These are phyloP conservation scores for Picea mariana DNA, from an alignment of 83 land plant species.

Conservation along the genomic window DNA sequence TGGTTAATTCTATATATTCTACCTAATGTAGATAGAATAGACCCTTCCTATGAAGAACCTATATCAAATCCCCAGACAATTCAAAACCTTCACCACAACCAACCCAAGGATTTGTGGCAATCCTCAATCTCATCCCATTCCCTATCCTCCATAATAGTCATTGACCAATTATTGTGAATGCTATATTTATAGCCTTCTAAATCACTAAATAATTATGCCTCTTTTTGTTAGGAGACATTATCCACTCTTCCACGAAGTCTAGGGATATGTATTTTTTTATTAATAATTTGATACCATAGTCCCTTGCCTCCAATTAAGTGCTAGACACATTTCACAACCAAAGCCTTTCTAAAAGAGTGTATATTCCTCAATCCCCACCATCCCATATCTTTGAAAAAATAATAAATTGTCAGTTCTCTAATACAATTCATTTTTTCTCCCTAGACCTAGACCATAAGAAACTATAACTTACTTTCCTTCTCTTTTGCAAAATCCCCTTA, in stretches of 20 bases:
- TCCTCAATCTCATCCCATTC: not conserved
- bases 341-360: not conserved
- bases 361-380: not conserved
- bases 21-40: not conserved
- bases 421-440: not conserved
- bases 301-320: not conserved
- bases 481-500: not conserved
- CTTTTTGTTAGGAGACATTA: not conserved
- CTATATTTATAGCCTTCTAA: not conserved
- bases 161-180: not conserved
- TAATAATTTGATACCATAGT: not conserved
- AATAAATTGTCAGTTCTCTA: not conserved
- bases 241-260: not conserved
- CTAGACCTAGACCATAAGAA: not conserved
- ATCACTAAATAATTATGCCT: not conserved
- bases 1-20: no score
- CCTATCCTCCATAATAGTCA: not conserved
- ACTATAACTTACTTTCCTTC: rapidly evolving
- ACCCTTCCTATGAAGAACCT: not conserved
- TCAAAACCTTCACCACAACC: no score
- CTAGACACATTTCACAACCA: not conserved
- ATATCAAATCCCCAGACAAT: not conserved
- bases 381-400: not conserved
- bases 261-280: not conserved
- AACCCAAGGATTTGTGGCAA: not conserved